Conservation (phyloP, 1,139 yeast genomes). For the Blastobotrys capitulatus region DNA sequence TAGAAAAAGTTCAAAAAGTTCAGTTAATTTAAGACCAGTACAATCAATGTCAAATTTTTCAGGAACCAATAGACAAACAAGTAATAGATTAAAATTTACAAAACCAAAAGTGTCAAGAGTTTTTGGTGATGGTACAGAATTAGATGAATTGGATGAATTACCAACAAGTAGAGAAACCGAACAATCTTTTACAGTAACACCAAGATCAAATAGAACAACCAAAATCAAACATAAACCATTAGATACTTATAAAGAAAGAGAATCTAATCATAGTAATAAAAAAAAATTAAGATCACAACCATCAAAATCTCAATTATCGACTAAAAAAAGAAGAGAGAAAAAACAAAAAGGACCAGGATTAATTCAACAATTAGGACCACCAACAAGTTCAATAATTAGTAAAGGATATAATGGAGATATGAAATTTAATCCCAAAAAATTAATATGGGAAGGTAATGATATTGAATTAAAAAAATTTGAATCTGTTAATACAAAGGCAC, state of each 20-base stretch:
- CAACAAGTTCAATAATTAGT: conserved; percentile 22
- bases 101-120: conserved; percentile 18
- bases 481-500: conserved; percentile 26
- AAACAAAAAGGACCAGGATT: conserved; percentile 26
- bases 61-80: not conserved
- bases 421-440: conserved; percentile 50
- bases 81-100: conserved; percentile 15
- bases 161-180: conserved; percentile 24
- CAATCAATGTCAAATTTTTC: conserved; percentile 19
- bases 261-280: not conserved
- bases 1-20: not conserved
- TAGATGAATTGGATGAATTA: conserved; percentile 31
- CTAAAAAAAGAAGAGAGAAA: conserved; percentile 10
- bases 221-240: conserved; percentile 12
- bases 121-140: conserved; percentile 33
- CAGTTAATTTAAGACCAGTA: conserved; percentile 20
- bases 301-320: conserved; percentile 1
- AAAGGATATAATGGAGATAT: conserved; percentile 37
- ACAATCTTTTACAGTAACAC: conserved; percentile 18
- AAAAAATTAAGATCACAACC: not conserved
- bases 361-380: conserved; percentile 33
- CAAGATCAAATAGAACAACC: conserved; percentile 5
- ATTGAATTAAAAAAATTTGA: conserved; percentile 50
- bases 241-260: conserved; percentile 17
- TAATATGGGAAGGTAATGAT: conserved; percentile 68